Evolutionary conservation across 345 rosid species (phyloP).

Genomic region (Sonneratia alba): DNA sequence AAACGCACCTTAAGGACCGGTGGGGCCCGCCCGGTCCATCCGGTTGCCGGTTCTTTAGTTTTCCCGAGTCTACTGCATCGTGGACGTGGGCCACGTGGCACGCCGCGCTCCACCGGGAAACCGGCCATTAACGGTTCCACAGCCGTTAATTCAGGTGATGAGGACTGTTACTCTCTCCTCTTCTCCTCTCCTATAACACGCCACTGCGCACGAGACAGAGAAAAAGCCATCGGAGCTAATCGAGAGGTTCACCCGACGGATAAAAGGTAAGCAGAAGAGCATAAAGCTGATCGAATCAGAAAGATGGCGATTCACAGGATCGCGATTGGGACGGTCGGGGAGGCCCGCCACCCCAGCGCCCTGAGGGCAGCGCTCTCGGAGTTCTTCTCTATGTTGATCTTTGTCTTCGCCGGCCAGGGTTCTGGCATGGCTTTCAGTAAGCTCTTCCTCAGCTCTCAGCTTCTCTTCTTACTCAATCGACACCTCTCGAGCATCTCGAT

Average conservation of each 20-base stretch:
- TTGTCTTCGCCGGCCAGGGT: constrained; percentile 72
- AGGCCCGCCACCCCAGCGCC: constrained; percentile 53
- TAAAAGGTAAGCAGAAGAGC: not conserved
- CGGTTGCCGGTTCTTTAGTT: too few relatives aligned
- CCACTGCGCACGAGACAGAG: too few relatives aligned
- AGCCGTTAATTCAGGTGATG: too few relatives aligned
- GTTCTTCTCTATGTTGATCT: constrained; percentile 63
- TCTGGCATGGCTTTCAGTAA: constrained; percentile 74
- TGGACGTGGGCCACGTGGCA: too few relatives aligned
- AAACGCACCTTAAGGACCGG: not conserved
- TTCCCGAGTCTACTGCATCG: too few relatives aligned
- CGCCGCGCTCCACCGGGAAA: too few relatives aligned
- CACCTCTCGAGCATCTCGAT: constrained; percentile 2
- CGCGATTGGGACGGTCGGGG: constrained; percentile 44
- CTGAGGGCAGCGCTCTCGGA: constrained; percentile 55
- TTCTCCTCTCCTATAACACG: too few relatives aligned
- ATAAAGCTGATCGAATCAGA: not conserved
- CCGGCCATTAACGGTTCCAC: too few relatives aligned
- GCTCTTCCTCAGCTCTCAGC: not conserved
- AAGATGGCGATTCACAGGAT: constrained; percentile 52
- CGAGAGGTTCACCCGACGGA: too few relatives aligned
- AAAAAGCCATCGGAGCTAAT: too few relatives aligned
- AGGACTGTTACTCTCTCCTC: too few relatives aligned
- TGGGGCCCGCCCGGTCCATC: not conserved
- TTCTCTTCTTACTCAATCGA: too few relatives aligned